phyloP scores from a whole-genome alignment of 306 rosid genomes.

The Trichosanthes truncata region DNA sequence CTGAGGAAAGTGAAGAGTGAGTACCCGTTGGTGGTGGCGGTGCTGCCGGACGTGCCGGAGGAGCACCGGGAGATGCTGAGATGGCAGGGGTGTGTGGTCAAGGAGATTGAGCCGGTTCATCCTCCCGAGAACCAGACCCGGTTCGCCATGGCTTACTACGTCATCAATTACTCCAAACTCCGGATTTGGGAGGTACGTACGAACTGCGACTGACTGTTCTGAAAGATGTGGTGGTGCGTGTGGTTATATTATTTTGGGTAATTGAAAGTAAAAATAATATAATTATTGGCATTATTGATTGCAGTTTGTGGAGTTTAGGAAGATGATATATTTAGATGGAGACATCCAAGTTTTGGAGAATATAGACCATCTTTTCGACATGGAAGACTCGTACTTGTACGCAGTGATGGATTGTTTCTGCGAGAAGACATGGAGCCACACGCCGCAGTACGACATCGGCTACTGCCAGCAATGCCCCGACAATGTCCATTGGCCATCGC shows the following conservation, averaged over 20 bases:
- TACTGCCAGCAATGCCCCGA: conserved; percentile 78
- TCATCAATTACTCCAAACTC: conserved; percentile 83
- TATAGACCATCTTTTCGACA: conserved; percentile 59
- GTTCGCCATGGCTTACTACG: conserved; percentile 73
- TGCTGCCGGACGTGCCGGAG: conserved; percentile 64
- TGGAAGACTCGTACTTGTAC: conserved; percentile 40
- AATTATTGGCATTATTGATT: too few species aligned
- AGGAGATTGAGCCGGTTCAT: conserved; percentile 51
- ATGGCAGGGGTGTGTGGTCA: conserved; percentile 57
- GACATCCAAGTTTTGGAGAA: conserved; percentile 65
- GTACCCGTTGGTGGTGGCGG: conserved; percentile 71
- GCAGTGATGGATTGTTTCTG: conserved; percentile 89
- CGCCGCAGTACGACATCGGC: conserved; percentile 45
- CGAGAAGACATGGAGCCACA: conserved; percentile 54
- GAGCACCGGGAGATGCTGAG: conserved; percentile 48
- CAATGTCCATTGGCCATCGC: conserved; percentile 39
- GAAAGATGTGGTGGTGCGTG: too few species aligned
- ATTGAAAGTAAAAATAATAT: too few species aligned
- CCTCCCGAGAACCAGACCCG: conserved; percentile 70
- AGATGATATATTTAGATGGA: conserved; percentile 72
- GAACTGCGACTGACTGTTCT: too few species aligned
- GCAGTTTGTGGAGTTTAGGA: conserved; percentile 71
- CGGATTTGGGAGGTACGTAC: conserved; percentile 80
- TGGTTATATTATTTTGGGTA: too few species aligned
- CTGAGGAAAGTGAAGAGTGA: conserved; percentile 44